Evolutionary conservation across 2,329 filamentous ascomycete species (phyloP).

Genomic region (Teratosphaeria zuluensis): DNA sequence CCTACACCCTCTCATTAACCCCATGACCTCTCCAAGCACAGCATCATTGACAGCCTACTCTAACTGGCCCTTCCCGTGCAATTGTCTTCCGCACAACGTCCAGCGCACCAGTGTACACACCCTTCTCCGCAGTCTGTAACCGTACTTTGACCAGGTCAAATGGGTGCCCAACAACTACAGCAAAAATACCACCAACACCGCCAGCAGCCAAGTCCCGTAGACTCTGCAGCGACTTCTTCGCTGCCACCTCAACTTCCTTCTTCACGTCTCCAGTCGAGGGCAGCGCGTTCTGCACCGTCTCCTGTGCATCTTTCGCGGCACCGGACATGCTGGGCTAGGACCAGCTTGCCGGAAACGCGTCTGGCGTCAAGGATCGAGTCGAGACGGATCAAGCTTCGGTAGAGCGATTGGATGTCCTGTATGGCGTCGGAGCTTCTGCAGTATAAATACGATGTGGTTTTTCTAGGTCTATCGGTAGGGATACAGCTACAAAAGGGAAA

Average conservation of each 20-base stretch:
- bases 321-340: background rate
- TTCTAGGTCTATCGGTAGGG: background rate
- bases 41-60: conserved; percentile 27
- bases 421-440: background rate
- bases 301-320: conserved; percentile 7
- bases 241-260: conserved; percentile 41
- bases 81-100: conserved; percentile 87
- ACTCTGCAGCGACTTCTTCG: conserved; percentile 49
- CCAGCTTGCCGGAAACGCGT: background rate
- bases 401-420: background rate
- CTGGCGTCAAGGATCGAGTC: background rate
- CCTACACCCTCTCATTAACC: conserved; percentile 35
- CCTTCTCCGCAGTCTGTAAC: conserved; percentile 88
- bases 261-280: conserved; percentile 37
- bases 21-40: background rate
- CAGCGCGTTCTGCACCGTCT: conserved; percentile 3
- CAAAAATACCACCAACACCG: conserved; percentile 87
- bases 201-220: conserved; percentile 79
- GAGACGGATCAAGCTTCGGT: background rate
- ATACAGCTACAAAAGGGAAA: background rate
- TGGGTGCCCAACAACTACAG: conserved; percentile 85
- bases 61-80: conserved; percentile 68
- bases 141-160: conserved; percentile 98
- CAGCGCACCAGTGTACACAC: conserved; percentile 80
- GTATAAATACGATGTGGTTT: background rate